Base-by-base conservation (phyloP, 331 rosid species). In the Phaseolus coccineus region DNA sequence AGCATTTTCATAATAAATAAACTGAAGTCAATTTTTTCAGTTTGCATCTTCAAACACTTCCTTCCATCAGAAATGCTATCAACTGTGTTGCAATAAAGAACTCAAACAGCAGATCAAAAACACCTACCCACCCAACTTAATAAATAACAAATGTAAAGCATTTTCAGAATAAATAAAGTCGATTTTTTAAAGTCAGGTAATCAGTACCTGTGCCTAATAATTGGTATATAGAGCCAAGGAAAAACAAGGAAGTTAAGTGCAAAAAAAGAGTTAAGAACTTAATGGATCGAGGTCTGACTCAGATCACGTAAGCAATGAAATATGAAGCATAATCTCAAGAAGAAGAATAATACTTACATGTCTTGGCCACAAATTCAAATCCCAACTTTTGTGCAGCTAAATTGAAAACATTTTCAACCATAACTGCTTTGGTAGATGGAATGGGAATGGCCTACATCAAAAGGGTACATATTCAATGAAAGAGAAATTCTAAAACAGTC, bases 381-480 rank as follows among this genome's bases (percentile, higher is more conserved):
- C 92, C 92, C 77, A 90, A 70, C 90, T 86, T 91, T 57, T 93
- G 87, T 74, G 99, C 97, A 72, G 98, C 99, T 76, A 93, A 87
- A 78, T 84, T 92, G 87, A 96, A 96, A 56, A 79, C 87, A 74
- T 88, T 91, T 77, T 90, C 92, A 80, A 81, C 87, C 80, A 80
- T 82, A 77, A 77, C 78, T 50, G 90, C 89, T 87, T 83, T 93
- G 86, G 98, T 85, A 83, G 89, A 85, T 77, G 96, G 91, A 80
- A 96, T 87, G 61, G 99, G 97, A 82, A 91, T 81, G 27, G 63
- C 99, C 99, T 96, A 80, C 82, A 87, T 63, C 8, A 85, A 82
- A 80, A 80, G 77, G 39, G 50, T 28, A 35, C 46, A 25, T 31
- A 22, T 71, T 25, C 65, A 63, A 76, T 68, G 39, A 66, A 69